A percentile compares a stretch with the other conserved stretches of the same genome.
phyloP scores from a whole-genome alignment of 345 rosid species.

The Bruguiera parviflora region DNA sequence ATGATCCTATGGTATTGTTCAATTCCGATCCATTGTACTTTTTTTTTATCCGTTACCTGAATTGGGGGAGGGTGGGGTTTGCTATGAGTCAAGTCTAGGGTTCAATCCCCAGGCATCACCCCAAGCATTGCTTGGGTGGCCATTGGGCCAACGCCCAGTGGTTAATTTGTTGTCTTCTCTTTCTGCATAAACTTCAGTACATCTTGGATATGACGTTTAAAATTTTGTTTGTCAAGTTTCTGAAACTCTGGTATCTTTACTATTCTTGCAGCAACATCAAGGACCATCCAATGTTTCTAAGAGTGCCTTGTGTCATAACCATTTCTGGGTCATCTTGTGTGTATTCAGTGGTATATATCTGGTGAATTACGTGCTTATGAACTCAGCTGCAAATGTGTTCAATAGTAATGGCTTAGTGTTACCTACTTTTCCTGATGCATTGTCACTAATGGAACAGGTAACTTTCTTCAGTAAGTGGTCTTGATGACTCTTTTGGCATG shows the following conservation, averaged over 20 bases:
- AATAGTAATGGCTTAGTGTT: slow-evolving; percentile 63
- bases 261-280: slow-evolving; percentile 50
- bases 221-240: slow-evolving; percentile 7
- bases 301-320: slow-evolving; percentile 62
- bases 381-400: slow-evolving; percentile 78
- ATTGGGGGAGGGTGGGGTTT: background rate
- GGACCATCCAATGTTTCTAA: slow-evolving; percentile 44
- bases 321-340: slow-evolving; percentile 66
- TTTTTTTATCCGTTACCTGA: background rate
- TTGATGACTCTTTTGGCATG: slow-evolving; percentile 5
- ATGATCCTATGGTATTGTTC: too few relatives aligned
- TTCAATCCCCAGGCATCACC: too few relatives aligned
- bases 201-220: background rate
- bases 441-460: slow-evolving; percentile 94
- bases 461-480: slow-evolving; percentile 11
- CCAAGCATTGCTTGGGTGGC: too few relatives aligned
- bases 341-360: slow-evolving; percentile 68
- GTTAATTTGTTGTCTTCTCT: too few relatives aligned
- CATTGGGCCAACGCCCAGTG: too few relatives aligned
- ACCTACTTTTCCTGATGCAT: slow-evolving; percentile 84
- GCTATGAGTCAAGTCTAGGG: background rate
- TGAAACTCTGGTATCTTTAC: slow-evolving; percentile 10
- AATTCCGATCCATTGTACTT: too few relatives aligned
- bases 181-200: background rate
- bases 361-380: slow-evolving; percentile 74